phyloP scores from a whole-genome alignment of 768 basidiomycete species.

The Naganishia antarctica region DNA sequence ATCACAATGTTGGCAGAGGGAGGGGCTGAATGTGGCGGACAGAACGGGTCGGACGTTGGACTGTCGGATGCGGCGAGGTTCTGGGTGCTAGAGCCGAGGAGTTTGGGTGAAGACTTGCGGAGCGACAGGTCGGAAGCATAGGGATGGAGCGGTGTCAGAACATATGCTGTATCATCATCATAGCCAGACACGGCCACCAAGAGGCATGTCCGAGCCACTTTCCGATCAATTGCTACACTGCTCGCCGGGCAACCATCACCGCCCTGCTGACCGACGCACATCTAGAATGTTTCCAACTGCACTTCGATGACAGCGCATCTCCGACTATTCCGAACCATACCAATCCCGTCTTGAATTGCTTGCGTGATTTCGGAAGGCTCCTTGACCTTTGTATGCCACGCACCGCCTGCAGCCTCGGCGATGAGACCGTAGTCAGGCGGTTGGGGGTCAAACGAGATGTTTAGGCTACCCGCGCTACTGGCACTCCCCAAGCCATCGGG shows the following conservation, averaged over 20 bases:
- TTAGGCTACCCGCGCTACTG: conserved; percentile 54
- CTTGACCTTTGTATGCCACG: conserved; percentile 56
- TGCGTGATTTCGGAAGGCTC: conserved; percentile 45
- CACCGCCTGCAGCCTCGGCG: conserved; percentile 64
- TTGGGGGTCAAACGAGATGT: conserved; percentile 63
- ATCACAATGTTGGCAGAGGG: background rate
- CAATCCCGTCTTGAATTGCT: conserved; percentile 56
- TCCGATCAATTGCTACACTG: no score
- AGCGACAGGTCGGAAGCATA: conserved; percentile 16
- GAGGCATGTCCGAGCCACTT: no score
- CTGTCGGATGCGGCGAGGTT: conserved; percentile 53
- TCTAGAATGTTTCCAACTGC: conserved; percentile 53
- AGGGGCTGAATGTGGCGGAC: background rate
- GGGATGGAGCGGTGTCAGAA: no score
- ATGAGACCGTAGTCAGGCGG: conserved; percentile 60
- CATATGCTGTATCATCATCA: no score
- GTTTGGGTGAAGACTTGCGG: conserved; percentile 59
- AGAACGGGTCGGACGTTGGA: background rate
- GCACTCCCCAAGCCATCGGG: conserved; percentile 58
- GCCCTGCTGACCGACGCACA: no score
- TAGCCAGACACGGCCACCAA: no score
- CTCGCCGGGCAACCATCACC: no score
- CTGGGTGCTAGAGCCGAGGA: conserved; percentile 75
- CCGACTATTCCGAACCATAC: conserved; percentile 58
- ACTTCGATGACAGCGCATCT: conserved; percentile 66